These are phyloP conservation scores for Nemania serpens DNA, from an alignment of 2,329 filamentous ascomycete genomes.

Conservation along the genomic window DNA sequence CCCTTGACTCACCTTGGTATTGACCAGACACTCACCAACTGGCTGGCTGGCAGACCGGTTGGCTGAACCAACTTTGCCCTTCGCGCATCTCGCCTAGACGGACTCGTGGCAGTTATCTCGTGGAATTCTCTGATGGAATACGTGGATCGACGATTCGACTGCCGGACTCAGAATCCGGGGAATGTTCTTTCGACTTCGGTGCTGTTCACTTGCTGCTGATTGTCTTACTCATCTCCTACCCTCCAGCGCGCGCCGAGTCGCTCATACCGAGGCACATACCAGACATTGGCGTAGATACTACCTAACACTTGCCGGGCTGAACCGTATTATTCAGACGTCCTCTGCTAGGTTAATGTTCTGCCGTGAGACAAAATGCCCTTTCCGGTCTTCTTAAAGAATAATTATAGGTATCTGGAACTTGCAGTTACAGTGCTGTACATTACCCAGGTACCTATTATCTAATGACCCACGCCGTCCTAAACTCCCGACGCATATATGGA, in stretches of 20 bases:
- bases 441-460: no score
- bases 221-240: constrained; percentile 28
- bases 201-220: constrained; percentile 11
- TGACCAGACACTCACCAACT: not conserved
- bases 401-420: not conserved
- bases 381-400: not conserved
- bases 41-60: not conserved
- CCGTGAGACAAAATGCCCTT: constrained; percentile 7
- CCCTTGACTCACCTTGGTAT: constrained; percentile 5
- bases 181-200: constrained; percentile 25
- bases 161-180: constrained; percentile 23
- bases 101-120: constrained; percentile 2
- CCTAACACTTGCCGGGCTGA: not conserved
- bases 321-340: constrained; percentile 1
- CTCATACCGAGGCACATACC: constrained; percentile 18
- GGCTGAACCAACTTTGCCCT: not conserved
- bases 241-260: constrained; percentile 18
- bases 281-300: not conserved
- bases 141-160: constrained; percentile 17
- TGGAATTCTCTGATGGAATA: not conserved
- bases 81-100: not conserved
- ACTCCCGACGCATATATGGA: no score
- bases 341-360: constrained; percentile 7
- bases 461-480: no score
- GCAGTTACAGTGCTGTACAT: no score